Evolutionary conservation across 331 rosid genomes (phyloP), one percentile per base, ranked within the genome.

Genomic region (Cydonia oblonga): DNA sequence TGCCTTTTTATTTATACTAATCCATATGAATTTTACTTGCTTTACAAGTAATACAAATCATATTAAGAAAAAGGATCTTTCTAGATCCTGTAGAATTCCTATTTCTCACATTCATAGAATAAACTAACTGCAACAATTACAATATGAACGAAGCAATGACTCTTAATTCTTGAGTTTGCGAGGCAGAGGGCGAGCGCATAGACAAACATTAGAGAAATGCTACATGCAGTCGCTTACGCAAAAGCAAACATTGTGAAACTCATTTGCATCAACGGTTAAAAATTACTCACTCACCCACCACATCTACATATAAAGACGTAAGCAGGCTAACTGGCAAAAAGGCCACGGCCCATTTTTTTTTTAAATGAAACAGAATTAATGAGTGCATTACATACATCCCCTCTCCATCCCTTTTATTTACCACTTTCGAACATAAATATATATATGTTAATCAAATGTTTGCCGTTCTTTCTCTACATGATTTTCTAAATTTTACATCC

Each of bases 401-500:
- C 42, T 35, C 54, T 61, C 81, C 57, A 12, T 69, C 72, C 63
- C 77, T 70, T 42, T 84, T 74, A 65, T 80, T 80, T 69, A 64
- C 76, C 70, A 42, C 78, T 81, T 77, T 75, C 78, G 52, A 69
- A 71, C 79, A 60, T 40, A 12, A 70, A 42, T 9, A 38, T 9
- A 76, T 66, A 76, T 71, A 30, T 24, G 67, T 73, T 46, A 64
- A 85, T 74, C 64, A 82, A 78, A 76, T 24, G 69, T 63, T 81
- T 57, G 75, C 66, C 59, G 82, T 83, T 79, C 88, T 80, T 76
- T 84, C 87, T 59, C 76, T 69, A 29, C 61, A 64, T n/a, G 82
- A 73, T 66, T 83, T 86, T 86, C 89, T 86, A 81, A 75, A 64
- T 71, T 81, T 81, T 77, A 78, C 86, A 82, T 79, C 73, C 61